Conservation (phyloP, 768 basidiomycete species). For the Termitomyces sp. region DNA sequence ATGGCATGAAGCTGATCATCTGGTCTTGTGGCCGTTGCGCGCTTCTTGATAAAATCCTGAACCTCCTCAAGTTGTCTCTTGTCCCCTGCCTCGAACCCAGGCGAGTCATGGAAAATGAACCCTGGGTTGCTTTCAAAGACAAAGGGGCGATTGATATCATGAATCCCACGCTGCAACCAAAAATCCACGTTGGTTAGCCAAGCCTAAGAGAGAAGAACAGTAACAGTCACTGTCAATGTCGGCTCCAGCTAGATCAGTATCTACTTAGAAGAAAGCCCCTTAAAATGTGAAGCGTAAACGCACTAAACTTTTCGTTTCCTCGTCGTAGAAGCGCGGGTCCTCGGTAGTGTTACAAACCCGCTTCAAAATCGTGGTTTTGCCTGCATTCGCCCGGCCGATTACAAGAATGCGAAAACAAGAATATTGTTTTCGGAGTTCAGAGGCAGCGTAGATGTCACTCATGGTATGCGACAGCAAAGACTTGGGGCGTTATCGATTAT, state of each 20-base stretch:
- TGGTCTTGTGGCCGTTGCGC: not conserved
- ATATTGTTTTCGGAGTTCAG: not conserved
- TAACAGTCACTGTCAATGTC: not conserved
- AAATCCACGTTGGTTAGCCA: not conserved
- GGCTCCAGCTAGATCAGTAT: not conserved
- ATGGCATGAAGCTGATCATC: not conserved
- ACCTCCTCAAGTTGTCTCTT: not conserved
- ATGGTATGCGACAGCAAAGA: not conserved
- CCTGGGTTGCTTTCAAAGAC: not conserved
- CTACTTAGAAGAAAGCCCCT: not conserved
- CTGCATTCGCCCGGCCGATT: conserved; percentile 4
- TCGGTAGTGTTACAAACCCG: not conserved
- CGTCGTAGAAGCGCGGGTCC: not conserved
- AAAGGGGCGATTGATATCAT: not conserved
- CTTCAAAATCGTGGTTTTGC: not conserved
- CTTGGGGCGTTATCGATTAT: too few relatives aligned
- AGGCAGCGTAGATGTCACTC: not conserved
- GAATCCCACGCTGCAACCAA: not conserved
- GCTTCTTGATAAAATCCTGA: not conserved
- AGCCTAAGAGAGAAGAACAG: not conserved
- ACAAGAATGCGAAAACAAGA: conserved; percentile 4
- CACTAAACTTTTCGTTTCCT: not conserved
- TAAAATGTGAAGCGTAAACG: not conserved
- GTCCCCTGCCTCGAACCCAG: not conserved
- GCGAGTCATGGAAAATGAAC: not conserved